phyloP scores from a whole-genome alignment of 495 filamentous ascomycete species.

The Filosporella fistucella region DNA sequence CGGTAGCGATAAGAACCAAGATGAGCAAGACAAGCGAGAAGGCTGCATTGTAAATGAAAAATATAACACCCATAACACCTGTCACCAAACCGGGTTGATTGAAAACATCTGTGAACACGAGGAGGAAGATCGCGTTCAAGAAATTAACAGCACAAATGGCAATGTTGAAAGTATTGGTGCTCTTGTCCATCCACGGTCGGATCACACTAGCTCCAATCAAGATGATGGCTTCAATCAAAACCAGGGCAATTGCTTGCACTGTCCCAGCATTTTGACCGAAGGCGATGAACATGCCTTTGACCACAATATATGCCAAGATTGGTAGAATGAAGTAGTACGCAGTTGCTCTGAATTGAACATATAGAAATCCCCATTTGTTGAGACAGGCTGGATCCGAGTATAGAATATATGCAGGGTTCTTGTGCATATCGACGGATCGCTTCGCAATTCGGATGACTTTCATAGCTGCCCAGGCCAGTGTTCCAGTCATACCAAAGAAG shows the following conservation, averaged over 20 bases:
- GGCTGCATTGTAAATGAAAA: constrained; percentile 87
- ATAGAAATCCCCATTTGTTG: constrained; percentile 99
- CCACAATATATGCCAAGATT: constrained; percentile 67
- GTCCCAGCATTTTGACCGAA: constrained; percentile 70
- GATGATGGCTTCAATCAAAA: constrained; percentile 79
- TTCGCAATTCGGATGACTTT: constrained; percentile 89
- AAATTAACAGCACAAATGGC: constrained; percentile 88
- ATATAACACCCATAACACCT: constrained; percentile 89
- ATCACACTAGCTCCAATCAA: constrained; percentile 76
- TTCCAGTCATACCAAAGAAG: constrained; percentile 72
- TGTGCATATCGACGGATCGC: constrained; percentile 85
- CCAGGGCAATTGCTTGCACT: constrained; percentile 77
- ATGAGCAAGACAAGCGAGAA: constrained; percentile 83
- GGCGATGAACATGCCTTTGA: constrained; percentile 91
- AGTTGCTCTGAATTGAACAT: constrained; percentile 94
- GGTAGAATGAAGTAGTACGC: constrained; percentile 97
- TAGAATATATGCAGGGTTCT: constrained; percentile 94
- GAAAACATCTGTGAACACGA: constrained; percentile 81
- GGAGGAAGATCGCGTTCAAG: constrained; percentile 79
- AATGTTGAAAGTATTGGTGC: constrained; percentile 96
- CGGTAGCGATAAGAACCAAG: constrained; percentile 81
- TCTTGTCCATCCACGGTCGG: constrained; percentile 98
- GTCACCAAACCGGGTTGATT: constrained; percentile 81
- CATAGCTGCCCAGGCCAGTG: constrained; percentile 81
- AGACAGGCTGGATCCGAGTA: constrained; percentile 89